Base-by-base conservation (phyloP, 2,329 filamentous ascomycete species). In the Leptosphaerulina australis region DNA sequence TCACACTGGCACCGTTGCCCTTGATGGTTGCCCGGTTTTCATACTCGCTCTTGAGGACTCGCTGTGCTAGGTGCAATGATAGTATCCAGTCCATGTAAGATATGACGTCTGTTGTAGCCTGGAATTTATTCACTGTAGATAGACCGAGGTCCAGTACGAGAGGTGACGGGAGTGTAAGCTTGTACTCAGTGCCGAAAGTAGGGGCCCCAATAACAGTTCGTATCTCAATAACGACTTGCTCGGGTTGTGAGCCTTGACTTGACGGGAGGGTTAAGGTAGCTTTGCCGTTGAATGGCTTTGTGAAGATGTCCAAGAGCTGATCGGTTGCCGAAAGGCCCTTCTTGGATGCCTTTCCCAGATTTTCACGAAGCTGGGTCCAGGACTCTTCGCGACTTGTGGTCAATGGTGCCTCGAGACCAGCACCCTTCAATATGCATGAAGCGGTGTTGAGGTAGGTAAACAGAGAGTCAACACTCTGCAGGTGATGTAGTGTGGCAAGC, bases 401-500 rank as follows among this genome's bases (percentile, higher is more conserved):
- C 18, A 67, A 31, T 35, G 68, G 35, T n/a, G 65, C 45, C n/a
- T 59, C 45, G 5, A 73, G 50, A 8, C 71, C 67, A 28, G 70
- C 70, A 25, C 56, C 66, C 2, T 44, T 50, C 14, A 74, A 38
- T 5, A 62, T 64, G 12, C 44, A 54, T 3, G 56, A 52, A 5
- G 62, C 36, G 2, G 40, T 30, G 9, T 54, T 50, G 3, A 78
- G 55, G 40, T 76, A 72, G 1, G 38, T 44, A 43, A 75, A 68
- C 5, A 77, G 58, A 1, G 66, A 66, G 12, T 66, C 62, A 3
- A 77, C 63, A 9, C 70, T 68, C 4, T 65, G 59, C 4, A 73
- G 55, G 53, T 86, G 83, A 41, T 81, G 76, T 10, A 84, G 68
- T 31, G 81, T 77, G 3, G 77, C 75, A 12, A 85, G 70, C 5